phyloP scores from a whole-genome alignment of 768 basidiomycete species.

The Boletus rubropictus region DNA sequence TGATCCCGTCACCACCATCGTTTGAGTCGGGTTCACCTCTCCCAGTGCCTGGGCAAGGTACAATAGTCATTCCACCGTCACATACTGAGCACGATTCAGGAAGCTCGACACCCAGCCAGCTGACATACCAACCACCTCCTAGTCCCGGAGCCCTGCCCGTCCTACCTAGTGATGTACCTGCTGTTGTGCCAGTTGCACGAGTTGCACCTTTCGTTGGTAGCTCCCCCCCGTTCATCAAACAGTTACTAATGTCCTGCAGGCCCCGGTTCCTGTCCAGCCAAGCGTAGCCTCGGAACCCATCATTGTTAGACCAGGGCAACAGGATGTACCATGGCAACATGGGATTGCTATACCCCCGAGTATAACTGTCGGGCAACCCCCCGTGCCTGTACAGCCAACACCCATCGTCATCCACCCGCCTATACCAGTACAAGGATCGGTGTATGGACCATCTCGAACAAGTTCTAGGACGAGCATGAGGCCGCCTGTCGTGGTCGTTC shows the following conservation, averaged over 20 bases:
- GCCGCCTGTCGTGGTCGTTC: slow-evolving; percentile 14
- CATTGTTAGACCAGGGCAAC: neutral
- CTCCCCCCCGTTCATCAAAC: slow-evolving; percentile 10
- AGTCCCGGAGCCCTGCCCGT: slow-evolving; percentile 15
- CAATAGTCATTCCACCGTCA: slow-evolving; percentile 13
- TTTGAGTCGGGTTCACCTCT: slow-evolving; percentile 13
- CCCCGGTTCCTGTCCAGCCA: slow-evolving; percentile 3
- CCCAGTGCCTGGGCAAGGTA: slow-evolving; percentile 16
- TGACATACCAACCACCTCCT: slow-evolving; percentile 12
- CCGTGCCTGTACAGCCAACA: neutral
- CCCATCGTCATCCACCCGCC: slow-evolving; percentile 18
- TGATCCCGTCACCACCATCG: slow-evolving; percentile 22
- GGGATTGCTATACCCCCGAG: slow-evolving; percentile 7
- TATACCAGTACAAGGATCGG: slow-evolving; percentile 6
- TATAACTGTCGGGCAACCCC: slow-evolving; percentile 4
- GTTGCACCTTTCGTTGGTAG: slow-evolving; percentile 8
- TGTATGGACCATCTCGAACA: slow-evolving; percentile 13
- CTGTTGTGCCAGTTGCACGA: slow-evolving; percentile 15
- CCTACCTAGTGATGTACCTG: slow-evolving; percentile 9
- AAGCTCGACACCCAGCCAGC: slow-evolving; percentile 25
- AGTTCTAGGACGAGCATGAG: slow-evolving; percentile 15
- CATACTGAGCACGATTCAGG: slow-evolving; percentile 10
- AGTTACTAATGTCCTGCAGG: slow-evolving; percentile 14
- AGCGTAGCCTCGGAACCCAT: neutral
- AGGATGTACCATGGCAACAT: neutral